Base-by-base conservation (phyloP, 2,329 filamentous ascomycete species). In the Colletotrichum lindemuthianum region DNA sequence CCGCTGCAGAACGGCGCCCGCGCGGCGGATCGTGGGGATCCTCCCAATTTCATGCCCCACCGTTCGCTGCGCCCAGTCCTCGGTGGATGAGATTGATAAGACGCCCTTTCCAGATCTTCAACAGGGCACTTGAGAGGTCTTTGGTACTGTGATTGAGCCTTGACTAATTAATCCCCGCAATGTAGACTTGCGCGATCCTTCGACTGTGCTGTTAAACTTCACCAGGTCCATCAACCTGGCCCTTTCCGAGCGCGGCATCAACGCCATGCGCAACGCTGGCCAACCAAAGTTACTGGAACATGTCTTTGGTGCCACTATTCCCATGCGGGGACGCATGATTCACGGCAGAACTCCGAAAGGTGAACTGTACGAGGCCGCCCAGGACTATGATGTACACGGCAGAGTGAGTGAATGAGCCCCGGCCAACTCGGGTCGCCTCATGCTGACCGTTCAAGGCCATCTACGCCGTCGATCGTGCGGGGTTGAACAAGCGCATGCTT, bases 201-300 rank as follows among this genome's bases (percentile, higher is more conserved):
- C 88, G 2, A 97, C 92, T 1, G 88, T 89, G 36, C 94, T 95
- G 3, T 84, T 98, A 66, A 97, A 97, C 78, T 97, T 97, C 74
- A 97, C 94, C 66, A 97, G 93, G 76, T 98, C 96, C n/a, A 99
- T 99, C 82, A 99, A 99, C 74, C 81, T 99, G 59, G 95, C 96
- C 24, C 83, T 99, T 1, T 98, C 96, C 0, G 94, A 98, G 75
- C 89, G 96, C 63, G 96, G 96, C 37, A 94, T 98, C 75, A 92
- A 96, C 76, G 92, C 95, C 24, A 90, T 99, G 78, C 86, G 87
- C 56, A 82, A 91, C 70, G 88, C 92, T 2, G 86, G 88, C 33
- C 85, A 89, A 37, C 79, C 87, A 3, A 84, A 83, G 3, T 84
- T 98, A 40, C 81, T 97, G 37, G 84, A 94, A 11, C 84, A 88